Percentiles rank a stretch among this genome's conserved stretches.
Evolutionary conservation across 768 basidiomycete genomes (phyloP).

Genomic region (Flagelloscypha sp.): DNA sequence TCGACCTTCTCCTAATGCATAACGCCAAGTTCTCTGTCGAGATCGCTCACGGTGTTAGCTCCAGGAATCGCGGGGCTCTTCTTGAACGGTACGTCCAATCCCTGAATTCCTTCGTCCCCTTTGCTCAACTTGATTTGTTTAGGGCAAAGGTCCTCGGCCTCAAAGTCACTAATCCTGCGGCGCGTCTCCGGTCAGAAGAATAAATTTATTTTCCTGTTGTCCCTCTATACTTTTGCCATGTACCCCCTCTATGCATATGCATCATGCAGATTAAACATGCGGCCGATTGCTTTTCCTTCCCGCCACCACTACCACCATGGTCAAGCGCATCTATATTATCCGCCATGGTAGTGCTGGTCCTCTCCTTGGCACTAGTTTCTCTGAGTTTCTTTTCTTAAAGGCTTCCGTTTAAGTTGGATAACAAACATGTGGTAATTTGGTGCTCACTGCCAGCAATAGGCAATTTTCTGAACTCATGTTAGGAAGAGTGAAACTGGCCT

Average conservation of each 20-base stretch:
- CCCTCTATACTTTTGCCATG: no score
- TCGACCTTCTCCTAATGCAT: constrained; percentile 97
- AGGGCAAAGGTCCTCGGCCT: constrained; percentile 82
- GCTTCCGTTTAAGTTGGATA: constrained; percentile 71
- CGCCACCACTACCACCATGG: constrained; percentile 22
- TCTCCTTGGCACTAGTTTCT: constrained; percentile 3
- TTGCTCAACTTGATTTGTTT: constrained; percentile 6
- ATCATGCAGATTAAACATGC: no score
- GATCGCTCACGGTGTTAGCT: constrained; percentile 93
- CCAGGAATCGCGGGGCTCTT: constrained; percentile 88
- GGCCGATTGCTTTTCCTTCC: background rate
- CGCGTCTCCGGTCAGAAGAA: constrained; percentile 93
- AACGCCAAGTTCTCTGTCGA: constrained; percentile 94
- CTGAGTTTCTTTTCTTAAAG: constrained; percentile 25
- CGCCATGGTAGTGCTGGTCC: constrained; percentile 45
- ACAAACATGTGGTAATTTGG: constrained; percentile 48
- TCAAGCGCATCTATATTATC: constrained; percentile 60
- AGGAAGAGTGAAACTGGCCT: constrained; percentile 64
- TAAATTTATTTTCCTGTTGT: constrained; percentile 38
- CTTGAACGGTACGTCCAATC: constrained; percentile 61
- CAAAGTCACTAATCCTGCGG: constrained; percentile 91
- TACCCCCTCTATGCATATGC: no score
- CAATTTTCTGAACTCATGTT: constrained; percentile 6
- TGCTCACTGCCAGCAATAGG: background rate
- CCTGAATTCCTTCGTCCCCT: background rate